Percentiles rank a stretch among this genome's conserved stretches.
These are phyloP conservation scores for Mucor plumbeus DNA, from an alignment of 371 early-diverging fungal species.

Conservation along the genomic window DNA sequence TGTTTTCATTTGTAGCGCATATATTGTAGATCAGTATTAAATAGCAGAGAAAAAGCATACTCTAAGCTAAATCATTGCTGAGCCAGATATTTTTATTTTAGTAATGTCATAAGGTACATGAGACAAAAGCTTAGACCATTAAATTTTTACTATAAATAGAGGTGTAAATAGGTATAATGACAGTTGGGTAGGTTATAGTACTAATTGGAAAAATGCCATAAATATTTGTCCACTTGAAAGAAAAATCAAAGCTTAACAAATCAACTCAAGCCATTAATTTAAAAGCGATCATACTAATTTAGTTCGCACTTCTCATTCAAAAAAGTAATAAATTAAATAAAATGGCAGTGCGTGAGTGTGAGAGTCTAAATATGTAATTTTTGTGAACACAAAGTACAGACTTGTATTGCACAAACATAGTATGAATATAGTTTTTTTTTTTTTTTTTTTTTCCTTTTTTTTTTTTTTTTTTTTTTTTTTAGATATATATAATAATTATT, in stretches of 20 bases:
- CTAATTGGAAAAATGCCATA: conserved; percentile 74
- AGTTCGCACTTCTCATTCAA: neutral
- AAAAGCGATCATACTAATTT: conserved; percentile 76
- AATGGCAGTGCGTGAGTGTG: no score
- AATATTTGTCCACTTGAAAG: conserved; percentile 94
- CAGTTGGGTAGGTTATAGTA: conserved; percentile 91
- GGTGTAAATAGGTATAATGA: conserved; percentile 59
- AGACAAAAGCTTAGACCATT: conserved; percentile 2
- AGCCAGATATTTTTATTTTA: conserved; percentile 95
- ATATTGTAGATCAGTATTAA: no score
- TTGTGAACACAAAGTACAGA: neutral
- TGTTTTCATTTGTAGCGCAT: no score
- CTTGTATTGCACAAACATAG: neutral
- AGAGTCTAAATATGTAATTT: no score
- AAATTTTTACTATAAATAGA: neutral
- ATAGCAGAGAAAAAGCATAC: no score
- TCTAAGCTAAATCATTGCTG: conserved; percentile 54
- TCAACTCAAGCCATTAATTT: no score
- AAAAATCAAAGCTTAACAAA: conserved; percentile 78
- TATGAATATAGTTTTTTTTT: neutral
- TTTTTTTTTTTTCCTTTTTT: neutral
- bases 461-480: neutral
- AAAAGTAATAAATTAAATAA: no score
- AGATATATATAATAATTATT: neutral
- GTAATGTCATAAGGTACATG: conserved; percentile 72